A percentile compares a stretch with the other conserved stretches of the same genome.
Conservation (phyloP, 1,284 basidiomycete species). For the Cutaneotrichosporon mucoides region DNA sequence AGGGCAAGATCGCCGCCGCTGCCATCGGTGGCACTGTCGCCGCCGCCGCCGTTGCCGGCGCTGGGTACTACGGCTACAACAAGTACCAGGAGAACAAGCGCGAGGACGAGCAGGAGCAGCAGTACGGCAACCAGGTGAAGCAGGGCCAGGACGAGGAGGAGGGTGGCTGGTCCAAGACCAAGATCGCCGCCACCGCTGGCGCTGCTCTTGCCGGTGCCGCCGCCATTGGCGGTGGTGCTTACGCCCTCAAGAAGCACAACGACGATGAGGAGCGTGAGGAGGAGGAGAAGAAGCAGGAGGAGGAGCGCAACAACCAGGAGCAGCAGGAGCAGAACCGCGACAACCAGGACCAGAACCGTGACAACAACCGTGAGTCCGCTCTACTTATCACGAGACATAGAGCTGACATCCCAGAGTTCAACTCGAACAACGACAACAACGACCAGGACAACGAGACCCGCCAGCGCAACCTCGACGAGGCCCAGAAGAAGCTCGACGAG, state of each 20-base stretch:
- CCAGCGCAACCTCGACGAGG: neutral
- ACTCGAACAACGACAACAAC: constrained; percentile 13
- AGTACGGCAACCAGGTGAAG: neutral
- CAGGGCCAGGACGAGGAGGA: neutral
- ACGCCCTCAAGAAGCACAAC: constrained; percentile 14
- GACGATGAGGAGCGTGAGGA: constrained; percentile 8
- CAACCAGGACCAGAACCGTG: neutral
- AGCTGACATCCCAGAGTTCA: neutral
- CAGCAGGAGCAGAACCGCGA: neutral
- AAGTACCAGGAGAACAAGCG: constrained; percentile 7
- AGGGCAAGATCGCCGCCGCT: constrained; percentile 10
- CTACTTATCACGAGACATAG: neutral
- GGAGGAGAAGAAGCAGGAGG: neutral
- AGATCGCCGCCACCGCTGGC: constrained; percentile 10
- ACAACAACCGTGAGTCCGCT: neutral
- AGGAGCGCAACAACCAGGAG: constrained; percentile 3
- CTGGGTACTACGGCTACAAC: constrained; percentile 5
- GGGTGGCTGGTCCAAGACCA: constrained; percentile 12
- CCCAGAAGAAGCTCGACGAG: constrained; percentile 3
- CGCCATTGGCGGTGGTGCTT: constrained; percentile 3
- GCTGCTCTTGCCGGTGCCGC: constrained; percentile 4
- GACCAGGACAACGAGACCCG: constrained; percentile 3
- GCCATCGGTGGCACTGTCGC: constrained; percentile 3
- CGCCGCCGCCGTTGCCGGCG: constrained; percentile 6
- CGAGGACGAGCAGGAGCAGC: constrained; percentile 2